phyloP scores from a whole-genome alignment of 208 protist genomes.

The Tritrichomonas foetus region DNA sequence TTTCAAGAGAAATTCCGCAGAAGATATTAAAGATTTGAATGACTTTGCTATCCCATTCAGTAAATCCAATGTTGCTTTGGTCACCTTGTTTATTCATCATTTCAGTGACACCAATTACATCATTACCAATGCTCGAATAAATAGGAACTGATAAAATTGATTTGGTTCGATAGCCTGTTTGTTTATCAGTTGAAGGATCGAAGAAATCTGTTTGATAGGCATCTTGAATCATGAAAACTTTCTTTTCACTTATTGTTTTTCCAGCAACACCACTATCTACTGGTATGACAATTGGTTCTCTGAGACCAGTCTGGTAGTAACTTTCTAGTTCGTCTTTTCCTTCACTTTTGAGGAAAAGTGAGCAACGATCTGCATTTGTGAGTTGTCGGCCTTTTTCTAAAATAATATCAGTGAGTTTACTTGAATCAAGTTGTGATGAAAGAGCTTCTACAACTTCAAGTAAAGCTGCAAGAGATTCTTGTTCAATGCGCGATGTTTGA shows the following conservation, averaged over 20 bases:
- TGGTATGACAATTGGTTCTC: constrained; percentile 39
- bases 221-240: constrained; percentile 56
- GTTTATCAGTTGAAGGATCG: not conserved
- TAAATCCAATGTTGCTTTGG: not conserved
- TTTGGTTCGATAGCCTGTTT: constrained; percentile 13
- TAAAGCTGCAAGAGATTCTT: not conserved
- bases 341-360: not conserved
- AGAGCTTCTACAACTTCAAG: not conserved
- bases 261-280: constrained; percentile 47
- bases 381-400: not conserved
- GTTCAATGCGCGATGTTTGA: not conserved
- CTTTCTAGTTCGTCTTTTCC: not conserved
- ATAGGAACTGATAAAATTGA: constrained; percentile 14
- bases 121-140: not conserved
- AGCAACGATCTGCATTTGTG: not conserved
- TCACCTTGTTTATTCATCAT: not conserved
- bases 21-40: not conserved
- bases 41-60: not conserved
- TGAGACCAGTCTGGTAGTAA: not conserved
- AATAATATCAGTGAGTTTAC: not conserved
- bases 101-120: constrained; percentile 3
- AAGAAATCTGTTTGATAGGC: constrained; percentile 56
- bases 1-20: not conserved
- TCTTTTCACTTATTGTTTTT: constrained; percentile 37
- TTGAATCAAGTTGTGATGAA: not conserved